Percentiles rank a stretch among this genome's conserved stretches.
phyloP scores from a whole-genome alignment of 2,329 filamentous ascomycete species.

The Colletotrichum sansevieriae region DNA sequence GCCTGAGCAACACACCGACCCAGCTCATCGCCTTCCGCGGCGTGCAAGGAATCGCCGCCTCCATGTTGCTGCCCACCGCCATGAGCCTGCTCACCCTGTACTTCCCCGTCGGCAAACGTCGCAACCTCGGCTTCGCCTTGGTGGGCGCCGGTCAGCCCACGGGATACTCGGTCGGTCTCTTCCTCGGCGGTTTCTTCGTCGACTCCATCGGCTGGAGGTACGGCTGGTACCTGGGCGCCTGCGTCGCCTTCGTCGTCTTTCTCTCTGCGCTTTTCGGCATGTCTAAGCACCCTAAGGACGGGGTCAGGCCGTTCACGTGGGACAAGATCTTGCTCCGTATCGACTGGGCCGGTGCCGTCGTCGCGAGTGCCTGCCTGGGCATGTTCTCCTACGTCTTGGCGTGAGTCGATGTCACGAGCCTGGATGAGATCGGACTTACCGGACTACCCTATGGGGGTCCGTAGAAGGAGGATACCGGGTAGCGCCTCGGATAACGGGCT shows the following conservation, averaged over 20 bases:
- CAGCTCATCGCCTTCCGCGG: conserved; percentile 55
- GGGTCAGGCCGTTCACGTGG: conserved; percentile 35
- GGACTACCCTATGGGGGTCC: too few species aligned
- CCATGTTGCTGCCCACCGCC: conserved; percentile 53
- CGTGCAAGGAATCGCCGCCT: conserved; percentile 54
- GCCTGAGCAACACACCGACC: conserved; percentile 57
- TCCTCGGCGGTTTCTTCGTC: conserved; percentile 62
- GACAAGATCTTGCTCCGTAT: too few species aligned
- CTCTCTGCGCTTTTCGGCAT: background rate
- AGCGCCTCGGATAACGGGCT: too few species aligned
- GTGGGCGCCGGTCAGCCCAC: conserved; percentile 61
- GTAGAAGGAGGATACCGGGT: too few species aligned
- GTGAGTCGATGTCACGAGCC: conserved; percentile 57
- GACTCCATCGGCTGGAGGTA: conserved; percentile 62
- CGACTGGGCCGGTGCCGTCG: too few species aligned
- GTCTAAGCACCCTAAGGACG: conserved; percentile 36
- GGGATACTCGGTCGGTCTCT: conserved; percentile 64
- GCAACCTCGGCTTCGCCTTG: conserved; percentile 47
- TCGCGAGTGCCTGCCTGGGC: conserved; percentile 61
- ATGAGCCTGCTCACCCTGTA: conserved; percentile 52
- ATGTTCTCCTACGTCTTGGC: conserved; percentile 67
- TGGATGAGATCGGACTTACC: too few species aligned
- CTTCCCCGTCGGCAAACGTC: conserved; percentile 48
- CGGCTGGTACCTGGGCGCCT: conserved; percentile 58
- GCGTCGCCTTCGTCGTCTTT: background rate